Conservation (phyloP, 371 early-diverging fungal genomes). For the Funneliformis caledonium region DNA sequence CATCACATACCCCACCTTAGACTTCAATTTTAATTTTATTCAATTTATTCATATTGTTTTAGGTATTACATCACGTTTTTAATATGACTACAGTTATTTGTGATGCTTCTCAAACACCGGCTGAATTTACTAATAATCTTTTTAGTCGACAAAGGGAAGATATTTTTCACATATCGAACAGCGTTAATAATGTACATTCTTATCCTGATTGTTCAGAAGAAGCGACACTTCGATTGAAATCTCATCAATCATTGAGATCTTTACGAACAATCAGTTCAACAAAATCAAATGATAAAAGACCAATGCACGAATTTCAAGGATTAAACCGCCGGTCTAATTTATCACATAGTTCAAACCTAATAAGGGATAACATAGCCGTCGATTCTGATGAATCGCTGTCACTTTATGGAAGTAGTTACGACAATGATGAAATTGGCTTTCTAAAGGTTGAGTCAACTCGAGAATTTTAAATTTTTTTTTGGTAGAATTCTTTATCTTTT, state of each 20-base stretch:
- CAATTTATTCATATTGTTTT: not conserved
- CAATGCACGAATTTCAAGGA: not conserved
- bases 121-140: conserved; percentile 21
- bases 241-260: conserved; percentile 27
- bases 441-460: not conserved
- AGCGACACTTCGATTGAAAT: not conserved
- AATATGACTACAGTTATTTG: conserved; percentile 32
- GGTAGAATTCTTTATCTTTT: not conserved
- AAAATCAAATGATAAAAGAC: conserved; percentile 8
- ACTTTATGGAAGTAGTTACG: not conserved
- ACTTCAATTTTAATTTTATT: not conserved
- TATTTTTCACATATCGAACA: not conserved
- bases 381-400: not conserved
- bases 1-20: not conserved
- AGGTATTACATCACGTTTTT: conserved; percentile 28
- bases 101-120: conserved; percentile 23
- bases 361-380: not conserved
- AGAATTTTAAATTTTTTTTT: not conserved
- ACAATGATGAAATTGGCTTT: not conserved
- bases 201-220: not conserved
- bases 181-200: not conserved
- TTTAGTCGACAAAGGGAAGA: conserved; percentile 33
- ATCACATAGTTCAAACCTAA: not conserved
- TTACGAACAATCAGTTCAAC: conserved; percentile 31
- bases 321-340: conserved; percentile 34